A percentile compares a stretch with the other conserved stretches of the same genome.
These are phyloP conservation scores for bread wheat (Triticum aestivum) DNA, from an alignment of 176 grass and related monocot genomes.

Conservation along the genomic window DNA sequence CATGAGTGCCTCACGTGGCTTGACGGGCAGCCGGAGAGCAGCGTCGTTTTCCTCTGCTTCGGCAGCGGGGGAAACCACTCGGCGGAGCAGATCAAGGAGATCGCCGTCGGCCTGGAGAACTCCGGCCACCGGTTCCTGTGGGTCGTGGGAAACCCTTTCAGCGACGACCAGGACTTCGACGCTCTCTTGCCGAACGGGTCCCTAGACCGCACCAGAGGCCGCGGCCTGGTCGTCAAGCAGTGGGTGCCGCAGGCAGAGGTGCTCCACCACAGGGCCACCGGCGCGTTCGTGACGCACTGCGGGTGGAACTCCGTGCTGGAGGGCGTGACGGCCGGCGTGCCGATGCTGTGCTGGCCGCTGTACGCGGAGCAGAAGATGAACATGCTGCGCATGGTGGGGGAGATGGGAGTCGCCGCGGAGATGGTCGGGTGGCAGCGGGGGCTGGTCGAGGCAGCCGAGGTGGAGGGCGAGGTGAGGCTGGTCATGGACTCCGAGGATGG, in stretches of 20 bases:
- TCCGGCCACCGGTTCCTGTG: conserved; percentile 45
- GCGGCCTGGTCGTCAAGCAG: conserved; percentile 16
- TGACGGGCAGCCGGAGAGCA: conserved; percentile 28
- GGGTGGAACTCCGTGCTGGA: conserved; percentile 50
- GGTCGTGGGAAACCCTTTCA: conserved; percentile 25
- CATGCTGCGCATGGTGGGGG: conserved; percentile 36
- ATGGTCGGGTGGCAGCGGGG: conserved; percentile 13
- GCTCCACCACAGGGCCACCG: conserved; percentile 23
- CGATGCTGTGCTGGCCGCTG: conserved; percentile 48
- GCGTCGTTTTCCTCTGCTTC: conserved; percentile 49
- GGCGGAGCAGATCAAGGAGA: conserved; percentile 30
- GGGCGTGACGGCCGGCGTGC: conserved; percentile 4
- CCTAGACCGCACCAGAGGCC: conserved; percentile 10
- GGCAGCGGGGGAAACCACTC: not conserved
- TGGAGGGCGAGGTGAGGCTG: conserved; percentile 20
- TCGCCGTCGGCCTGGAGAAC: conserved; percentile 39
- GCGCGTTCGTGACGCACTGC: conserved; percentile 46
- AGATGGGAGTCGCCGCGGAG: conserved; percentile 11
- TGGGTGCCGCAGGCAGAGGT: conserved; percentile 54
- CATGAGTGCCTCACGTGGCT: conserved; percentile 47
- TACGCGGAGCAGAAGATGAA: conserved; percentile 43
- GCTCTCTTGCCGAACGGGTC: conserved; percentile 28
- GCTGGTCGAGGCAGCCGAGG: not conserved
- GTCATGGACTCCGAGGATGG: conserved; percentile 13
- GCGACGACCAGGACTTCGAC: not conserved